Evolutionary conservation across 2,329 filamentous ascomycete genomes (phyloP), one percentile per base, ranked within the genome.

Genomic region (Pseudocercospora macadamiae): DNA sequence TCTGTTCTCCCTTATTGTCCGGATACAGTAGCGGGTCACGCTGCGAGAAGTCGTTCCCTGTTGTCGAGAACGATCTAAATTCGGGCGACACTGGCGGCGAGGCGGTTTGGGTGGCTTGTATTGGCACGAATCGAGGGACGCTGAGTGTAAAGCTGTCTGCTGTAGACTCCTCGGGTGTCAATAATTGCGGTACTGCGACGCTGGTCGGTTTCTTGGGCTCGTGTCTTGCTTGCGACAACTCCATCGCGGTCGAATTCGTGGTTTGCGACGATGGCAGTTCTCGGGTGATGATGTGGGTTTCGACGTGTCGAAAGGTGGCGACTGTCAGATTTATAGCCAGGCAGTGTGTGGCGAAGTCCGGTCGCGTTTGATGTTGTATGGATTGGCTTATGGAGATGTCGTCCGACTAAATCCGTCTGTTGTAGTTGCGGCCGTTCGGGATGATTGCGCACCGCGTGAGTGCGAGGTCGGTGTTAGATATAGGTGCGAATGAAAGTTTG

Each of bases 81-180:
- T 58, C 57, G 34, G 64, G 64, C 55, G 64, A 66, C 36, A 53
- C 64, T 51, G 64, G 64, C 53, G 64, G 63, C 51, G 63, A 65
- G 37, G 51, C 54, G 34, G 64, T 56, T 30, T 59, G 55, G 16
- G 54, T n/a, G 53, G 49, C 34, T 49, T 8, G 8, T 12, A 6
- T 39, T 18, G 28, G 28, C 6, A 32, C 30, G 48, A 12, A 54
- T 23, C 10, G 57, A 37, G 32, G 53, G 53, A 18, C 49, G 51
- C 30, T 57, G n/a, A n/a, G 48, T 16, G 55, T 36, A 57, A 66
- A 66, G 53, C 62, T 64, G 59, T 66, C 56, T 36, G 51, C 53
- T 23, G 57, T 52, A 18, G 63, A 60, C 49, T 64, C 59, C 51
- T 64, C 64, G 54, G 64, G 64, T 42, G 64, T 66, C 48, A 64